These are phyloP conservation scores for Domatiomyces catenatus DNA, from an alignment of 2,329 filamentous ascomycete species.

Conservation along the genomic window DNA sequence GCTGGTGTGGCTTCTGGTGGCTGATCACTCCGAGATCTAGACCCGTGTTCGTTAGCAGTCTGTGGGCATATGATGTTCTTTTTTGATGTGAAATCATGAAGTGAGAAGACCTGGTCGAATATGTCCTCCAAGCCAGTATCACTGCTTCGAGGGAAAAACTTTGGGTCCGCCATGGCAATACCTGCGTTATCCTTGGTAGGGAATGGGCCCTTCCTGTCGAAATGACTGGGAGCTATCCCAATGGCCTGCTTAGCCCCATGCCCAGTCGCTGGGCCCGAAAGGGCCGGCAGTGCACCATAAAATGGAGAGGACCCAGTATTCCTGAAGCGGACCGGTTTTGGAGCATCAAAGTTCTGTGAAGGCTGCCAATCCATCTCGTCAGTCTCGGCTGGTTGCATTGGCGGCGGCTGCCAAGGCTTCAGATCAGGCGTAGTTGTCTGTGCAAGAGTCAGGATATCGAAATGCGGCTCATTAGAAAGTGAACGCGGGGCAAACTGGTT, in stretches of 20 bases:
- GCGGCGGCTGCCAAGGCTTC: conserved; percentile 25
- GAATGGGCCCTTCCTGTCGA: conserved; percentile 20
- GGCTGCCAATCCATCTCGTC: conserved; percentile 38
- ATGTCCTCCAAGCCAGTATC: conserved; percentile 33
- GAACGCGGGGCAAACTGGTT: conserved; percentile 10
- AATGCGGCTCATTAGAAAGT: conserved; percentile 13
- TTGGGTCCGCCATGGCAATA: conserved; percentile 28
- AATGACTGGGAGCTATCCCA: conserved; percentile 21
- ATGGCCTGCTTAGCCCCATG: conserved; percentile 12
- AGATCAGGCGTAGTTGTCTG: conserved; percentile 17
- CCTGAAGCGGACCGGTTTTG: conserved; percentile 18
- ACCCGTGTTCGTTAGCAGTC: neutral
- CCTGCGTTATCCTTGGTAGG: conserved; percentile 14
- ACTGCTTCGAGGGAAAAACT: conserved; percentile 30
- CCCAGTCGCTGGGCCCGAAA: conserved; percentile 25
- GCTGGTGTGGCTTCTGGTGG: neutral
- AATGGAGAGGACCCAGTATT: conserved; percentile 28
- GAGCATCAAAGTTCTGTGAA: conserved; percentile 20
- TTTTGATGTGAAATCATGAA: conserved; percentile 14
- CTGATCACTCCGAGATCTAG: neutral
- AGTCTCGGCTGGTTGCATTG: conserved; percentile 20
- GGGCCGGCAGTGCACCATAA: conserved; percentile 27
- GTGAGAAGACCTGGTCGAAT: conserved; percentile 31
- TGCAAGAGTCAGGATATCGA: conserved; percentile 18
- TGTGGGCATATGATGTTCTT: neutral